Base-by-base conservation (phyloP, 139 green algal species). In the Prasinococcaceae sp. region DNA sequence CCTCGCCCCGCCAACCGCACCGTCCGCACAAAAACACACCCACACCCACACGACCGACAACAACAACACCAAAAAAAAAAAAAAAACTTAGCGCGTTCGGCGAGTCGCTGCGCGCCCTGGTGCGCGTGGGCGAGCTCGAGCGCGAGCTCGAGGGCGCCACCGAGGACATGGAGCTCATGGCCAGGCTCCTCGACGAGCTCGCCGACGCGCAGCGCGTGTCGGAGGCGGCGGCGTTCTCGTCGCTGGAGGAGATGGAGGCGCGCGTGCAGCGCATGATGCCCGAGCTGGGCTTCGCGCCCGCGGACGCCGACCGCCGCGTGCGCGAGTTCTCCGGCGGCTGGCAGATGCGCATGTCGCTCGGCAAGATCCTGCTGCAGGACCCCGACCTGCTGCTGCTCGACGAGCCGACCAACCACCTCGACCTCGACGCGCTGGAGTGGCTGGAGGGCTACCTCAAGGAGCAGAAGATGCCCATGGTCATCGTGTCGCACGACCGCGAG, bases 271-370 rank as follows among this genome's bases (percentile, higher is more conserved):
- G 89, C 59, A 97, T 98, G 84, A 97, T 98, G 90, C 84, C 85
- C 10, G 74, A 94, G 70, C 76, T 99, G 24, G 90, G 90, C 2
- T 99, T 99, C 73, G 76, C 56, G 19, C 43, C 66, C 2, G 83
- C 93, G 26, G 89, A 95, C 73, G 85, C 84, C 28, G 84, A 93
- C 42, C 60, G 80, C 26, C 68, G 92, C 19, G 81, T 82, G 17
- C 61, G 60, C 6, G 72, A 65, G 26, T 92, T 81, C 68, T 78
- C 68, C 29, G 92, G 92, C 17, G 92, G 92, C 12, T 99, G 92
- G 92, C 87, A 99, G 73, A 99, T 99, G 92, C 75, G 92, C 28
- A 95, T 99, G 80, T 95, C 84, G 55, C 68, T 99, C 56, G 92
- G 92, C 33, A 98, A 98, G 73, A 85, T 97, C 59, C 75, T 99